Percentiles rank a stretch among this genome's conserved stretches.
Conservation (phyloP, 768 basidiomycete genomes). For the Leccinum subtestaceum region DNA sequence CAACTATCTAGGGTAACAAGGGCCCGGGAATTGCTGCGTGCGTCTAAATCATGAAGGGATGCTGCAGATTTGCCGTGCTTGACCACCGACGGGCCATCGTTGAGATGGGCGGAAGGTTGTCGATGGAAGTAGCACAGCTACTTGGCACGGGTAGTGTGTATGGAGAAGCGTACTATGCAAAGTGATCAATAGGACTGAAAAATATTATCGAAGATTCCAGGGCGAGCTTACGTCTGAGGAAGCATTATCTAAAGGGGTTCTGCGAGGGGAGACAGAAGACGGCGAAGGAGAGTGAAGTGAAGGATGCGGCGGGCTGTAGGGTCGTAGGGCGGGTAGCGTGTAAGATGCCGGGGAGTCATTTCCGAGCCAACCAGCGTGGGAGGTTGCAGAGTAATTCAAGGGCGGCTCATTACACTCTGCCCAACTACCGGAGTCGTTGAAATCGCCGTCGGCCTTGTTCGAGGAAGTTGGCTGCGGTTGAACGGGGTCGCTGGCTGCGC, state of each 20-base stretch:
- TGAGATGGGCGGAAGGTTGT: constrained; percentile 35
- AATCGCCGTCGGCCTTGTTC: constrained; percentile 11
- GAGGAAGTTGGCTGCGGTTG: constrained; percentile 14
- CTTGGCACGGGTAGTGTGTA: constrained; percentile 27
- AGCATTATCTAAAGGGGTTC: constrained; percentile 22
- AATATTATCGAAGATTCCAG: background rate
- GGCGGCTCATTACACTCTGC: constrained; percentile 20
- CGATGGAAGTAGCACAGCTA: constrained; percentile 31
- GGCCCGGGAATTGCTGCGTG: constrained; percentile 10
- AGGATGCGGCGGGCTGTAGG: constrained; percentile 28
- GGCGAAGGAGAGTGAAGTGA: constrained; percentile 28
- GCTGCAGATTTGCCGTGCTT: constrained; percentile 30
- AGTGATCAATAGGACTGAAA: constrained; percentile 6
- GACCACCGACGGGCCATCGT: constrained; percentile 39
- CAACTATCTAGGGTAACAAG: constrained; percentile 1
- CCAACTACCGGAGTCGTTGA: constrained; percentile 24
- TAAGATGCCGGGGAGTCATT: constrained; percentile 29
- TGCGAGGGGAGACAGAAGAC: constrained; percentile 26
- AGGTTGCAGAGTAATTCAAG: constrained; percentile 18
- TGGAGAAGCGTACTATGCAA: constrained; percentile 18
- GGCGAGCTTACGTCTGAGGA: constrained; percentile 26
- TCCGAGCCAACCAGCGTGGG: constrained; percentile 30
- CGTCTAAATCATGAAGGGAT: constrained; percentile 36
- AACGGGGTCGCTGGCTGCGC: constrained; percentile 14
- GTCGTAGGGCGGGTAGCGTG: constrained; percentile 29